Conservation (phyloP, 177 flowering plant species). For the Vitis hybrid region DNA sequence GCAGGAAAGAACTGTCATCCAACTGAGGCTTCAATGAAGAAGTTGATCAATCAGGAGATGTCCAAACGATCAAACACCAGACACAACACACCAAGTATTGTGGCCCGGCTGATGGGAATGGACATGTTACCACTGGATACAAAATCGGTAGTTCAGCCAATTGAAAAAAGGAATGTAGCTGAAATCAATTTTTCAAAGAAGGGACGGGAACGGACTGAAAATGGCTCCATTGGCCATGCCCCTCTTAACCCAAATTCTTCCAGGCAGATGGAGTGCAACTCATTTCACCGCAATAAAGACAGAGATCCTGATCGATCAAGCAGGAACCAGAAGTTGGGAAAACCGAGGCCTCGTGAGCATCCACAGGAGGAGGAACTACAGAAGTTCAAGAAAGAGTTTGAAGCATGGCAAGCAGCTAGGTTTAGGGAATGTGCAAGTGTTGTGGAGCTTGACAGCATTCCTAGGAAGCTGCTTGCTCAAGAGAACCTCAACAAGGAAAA, state of each 20-base stretch:
- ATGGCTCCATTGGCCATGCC: slow-evolving; percentile 26
- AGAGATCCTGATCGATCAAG: slow-evolving; percentile 29
- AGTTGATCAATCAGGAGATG: slow-evolving; percentile 65
- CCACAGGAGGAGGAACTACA: slow-evolving; percentile 97
- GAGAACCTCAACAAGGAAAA: slow-evolving; percentile 56
- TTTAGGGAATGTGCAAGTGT: slow-evolving; percentile 60
- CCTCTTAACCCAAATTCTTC: slow-evolving; percentile 37
- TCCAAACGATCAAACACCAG: slow-evolving; percentile 42
- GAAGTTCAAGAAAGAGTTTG: slow-evolving; percentile 95
- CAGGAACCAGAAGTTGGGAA: slow-evolving; percentile 25
- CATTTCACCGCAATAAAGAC: slow-evolving; percentile 16
- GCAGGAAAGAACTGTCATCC: slow-evolving; percentile 35
- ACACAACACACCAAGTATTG: slow-evolving; percentile 70
- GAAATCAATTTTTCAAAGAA: slow-evolving; percentile 26
- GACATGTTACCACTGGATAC: slow-evolving; percentile 62
- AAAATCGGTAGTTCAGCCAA: slow-evolving; percentile 28
- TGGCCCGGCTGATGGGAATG: slow-evolving; percentile 96
- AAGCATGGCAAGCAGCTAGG: slow-evolving; percentile 90
- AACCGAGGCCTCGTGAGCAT: slow-evolving; percentile 69
- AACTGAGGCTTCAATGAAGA: slow-evolving; percentile 69
- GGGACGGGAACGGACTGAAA: slow-evolving; percentile 31
- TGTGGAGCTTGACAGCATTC: slow-evolving; percentile 39
- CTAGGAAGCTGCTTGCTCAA: slow-evolving; percentile 49
- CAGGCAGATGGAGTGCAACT: slow-evolving; percentile 23
- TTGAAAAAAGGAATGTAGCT: slow-evolving; percentile 35